phyloP scores from a whole-genome alignment of 2,329 filamentous ascomycete species.

The Mycosphaerelloides madeirae region DNA sequence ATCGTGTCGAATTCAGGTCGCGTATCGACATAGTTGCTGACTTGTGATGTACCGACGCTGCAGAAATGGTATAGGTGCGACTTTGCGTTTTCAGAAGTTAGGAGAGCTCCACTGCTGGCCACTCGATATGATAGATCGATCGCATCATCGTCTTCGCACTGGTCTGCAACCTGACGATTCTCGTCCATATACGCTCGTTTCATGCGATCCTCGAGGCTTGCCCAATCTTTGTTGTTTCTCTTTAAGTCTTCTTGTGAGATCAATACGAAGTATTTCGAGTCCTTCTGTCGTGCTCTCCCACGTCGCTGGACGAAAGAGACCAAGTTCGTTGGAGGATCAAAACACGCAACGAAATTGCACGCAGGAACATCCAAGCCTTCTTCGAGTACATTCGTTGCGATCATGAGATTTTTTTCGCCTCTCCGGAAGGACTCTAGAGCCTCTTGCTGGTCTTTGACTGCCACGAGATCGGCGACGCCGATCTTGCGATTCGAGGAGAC shows the following conservation, averaged over 20 bases:
- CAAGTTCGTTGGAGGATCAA: conserved; percentile 56
- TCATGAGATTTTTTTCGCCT: conserved; percentile 53
- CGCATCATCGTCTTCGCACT: conserved; percentile 47
- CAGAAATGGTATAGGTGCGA: conserved; percentile 83
- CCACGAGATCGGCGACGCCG: conserved; percentile 47
- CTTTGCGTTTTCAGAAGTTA: conserved; percentile 70
- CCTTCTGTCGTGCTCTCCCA: conserved; percentile 56
- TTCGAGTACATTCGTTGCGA: conserved; percentile 56
- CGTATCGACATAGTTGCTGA: conserved; percentile 57
- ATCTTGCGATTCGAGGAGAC: conserved; percentile 39
- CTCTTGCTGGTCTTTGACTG: conserved; percentile 44
- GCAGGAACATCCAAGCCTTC: conserved; percentile 60
- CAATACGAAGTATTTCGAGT: conserved; percentile 52
- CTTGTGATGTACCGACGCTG: conserved; percentile 48
- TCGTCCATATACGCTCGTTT: conserved; percentile 64
- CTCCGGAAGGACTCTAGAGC: conserved; percentile 52
- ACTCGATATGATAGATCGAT: conserved; percentile 42
- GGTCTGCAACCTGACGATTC: conserved; percentile 41
- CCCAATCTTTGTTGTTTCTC: conserved; percentile 52
- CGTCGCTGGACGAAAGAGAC: conserved; percentile 63
- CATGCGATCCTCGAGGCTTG: conserved; percentile 67
- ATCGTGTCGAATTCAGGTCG: conserved; percentile 61
- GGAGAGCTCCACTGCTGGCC: conserved; percentile 52
- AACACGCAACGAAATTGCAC: conserved; percentile 60
- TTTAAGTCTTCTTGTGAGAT: conserved; percentile 36